These are phyloP conservation scores for Reticulomyxa filosa DNA, from an alignment of 78 protist genomes.

Conservation along the genomic window DNA sequence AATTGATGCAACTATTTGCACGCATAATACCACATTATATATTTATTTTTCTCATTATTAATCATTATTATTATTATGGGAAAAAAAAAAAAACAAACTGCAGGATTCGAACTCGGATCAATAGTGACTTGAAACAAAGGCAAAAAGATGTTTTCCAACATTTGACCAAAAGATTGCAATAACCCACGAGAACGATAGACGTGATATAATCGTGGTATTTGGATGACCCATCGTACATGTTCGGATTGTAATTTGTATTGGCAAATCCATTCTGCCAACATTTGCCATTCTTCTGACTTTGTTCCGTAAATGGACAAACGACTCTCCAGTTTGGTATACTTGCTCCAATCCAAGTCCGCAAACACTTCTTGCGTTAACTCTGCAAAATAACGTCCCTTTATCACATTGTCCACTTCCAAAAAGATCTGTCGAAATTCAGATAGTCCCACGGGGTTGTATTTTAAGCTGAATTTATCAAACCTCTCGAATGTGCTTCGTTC, in stretches of 20 bases:
- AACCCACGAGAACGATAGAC: slow-evolving; percentile 17
- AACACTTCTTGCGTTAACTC: slow-evolving; percentile 63
- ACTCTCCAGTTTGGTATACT: slow-evolving; percentile 60
- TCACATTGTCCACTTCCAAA: slow-evolving; percentile 75
- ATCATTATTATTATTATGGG: too few relatives aligned
- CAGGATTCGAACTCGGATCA: slow-evolving; percentile 9
- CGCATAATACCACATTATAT: too few relatives aligned
- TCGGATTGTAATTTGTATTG: slow-evolving; percentile 39
- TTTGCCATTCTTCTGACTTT: slow-evolving; percentile 45
- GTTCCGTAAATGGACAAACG: slow-evolving; percentile 67
- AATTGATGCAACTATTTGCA: slow-evolving; percentile 21
- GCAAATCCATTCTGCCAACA: slow-evolving; percentile 52
- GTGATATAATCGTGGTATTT: slow-evolving; percentile 74
- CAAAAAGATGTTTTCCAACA: slow-evolving; percentile 55
- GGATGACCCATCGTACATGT: slow-evolving; percentile 66
- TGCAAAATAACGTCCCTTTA: slow-evolving; percentile 66
- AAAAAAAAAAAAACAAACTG: too few relatives aligned
- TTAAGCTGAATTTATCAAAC: too few relatives aligned
- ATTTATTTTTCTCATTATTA: too few relatives aligned
- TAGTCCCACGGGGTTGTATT: too few relatives aligned
- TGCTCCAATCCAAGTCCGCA: slow-evolving; percentile 36
- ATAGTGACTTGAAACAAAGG: slow-evolving; percentile 70
- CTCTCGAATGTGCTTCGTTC: too few relatives aligned
- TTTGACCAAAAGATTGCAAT: slow-evolving; percentile 29
- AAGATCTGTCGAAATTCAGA: slow-evolving; percentile 72